These are phyloP conservation scores for Pseudogymnoascus sp. DNA, from an alignment of 2,329 filamentous ascomycete species.

Conservation along the genomic window DNA sequence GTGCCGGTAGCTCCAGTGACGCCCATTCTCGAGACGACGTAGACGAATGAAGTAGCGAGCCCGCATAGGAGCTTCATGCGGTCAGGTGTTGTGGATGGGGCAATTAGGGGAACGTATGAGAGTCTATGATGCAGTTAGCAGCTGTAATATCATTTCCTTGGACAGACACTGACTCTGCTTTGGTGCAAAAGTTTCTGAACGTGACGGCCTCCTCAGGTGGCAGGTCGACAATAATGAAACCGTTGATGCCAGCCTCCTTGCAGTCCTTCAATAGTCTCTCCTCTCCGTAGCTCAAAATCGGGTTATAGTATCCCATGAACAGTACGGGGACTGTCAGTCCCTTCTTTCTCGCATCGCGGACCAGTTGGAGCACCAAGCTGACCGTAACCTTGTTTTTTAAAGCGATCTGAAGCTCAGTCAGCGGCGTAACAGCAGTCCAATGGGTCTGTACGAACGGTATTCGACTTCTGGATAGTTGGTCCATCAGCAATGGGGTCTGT, in stretches of 20 bases:
- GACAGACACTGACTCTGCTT: constrained; percentile 51
- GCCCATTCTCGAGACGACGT: constrained; percentile 94
- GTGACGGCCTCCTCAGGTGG: constrained; percentile 92
- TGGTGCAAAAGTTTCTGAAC: constrained; percentile 78
- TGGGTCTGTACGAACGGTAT: constrained; percentile 52
- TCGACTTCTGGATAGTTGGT: constrained; percentile 91
- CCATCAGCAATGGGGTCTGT: constrained; percentile 98
- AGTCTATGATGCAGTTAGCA: constrained; percentile 42
- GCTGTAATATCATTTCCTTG: constrained; percentile 3
- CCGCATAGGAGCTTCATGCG: constrained; percentile 95
- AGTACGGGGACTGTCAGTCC: constrained; percentile 78
- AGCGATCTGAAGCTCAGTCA: constrained; percentile 44
- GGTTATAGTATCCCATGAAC: constrained; percentile 99
- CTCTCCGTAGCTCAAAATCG: constrained; percentile 87
- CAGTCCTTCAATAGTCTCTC: constrained; percentile 80
- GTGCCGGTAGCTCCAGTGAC: constrained; percentile 85
- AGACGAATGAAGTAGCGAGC: constrained; percentile 97
- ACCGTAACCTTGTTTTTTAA: constrained; percentile 85
- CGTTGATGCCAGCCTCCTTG: constrained; percentile 77
- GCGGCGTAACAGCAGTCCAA: constrained; percentile 7
- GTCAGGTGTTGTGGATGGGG: constrained; percentile 81
- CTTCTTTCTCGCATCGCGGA: constrained; percentile 66
- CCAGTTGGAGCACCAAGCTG: constrained; percentile 69
- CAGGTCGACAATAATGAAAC: constrained; percentile 93
- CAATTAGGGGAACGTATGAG: constrained; percentile 95